A percentile compares a stretch with the other conserved stretches of the same genome.
phyloP scores from a whole-genome alignment of 257 asterid genomes.

The Cruciata laevipes region DNA sequence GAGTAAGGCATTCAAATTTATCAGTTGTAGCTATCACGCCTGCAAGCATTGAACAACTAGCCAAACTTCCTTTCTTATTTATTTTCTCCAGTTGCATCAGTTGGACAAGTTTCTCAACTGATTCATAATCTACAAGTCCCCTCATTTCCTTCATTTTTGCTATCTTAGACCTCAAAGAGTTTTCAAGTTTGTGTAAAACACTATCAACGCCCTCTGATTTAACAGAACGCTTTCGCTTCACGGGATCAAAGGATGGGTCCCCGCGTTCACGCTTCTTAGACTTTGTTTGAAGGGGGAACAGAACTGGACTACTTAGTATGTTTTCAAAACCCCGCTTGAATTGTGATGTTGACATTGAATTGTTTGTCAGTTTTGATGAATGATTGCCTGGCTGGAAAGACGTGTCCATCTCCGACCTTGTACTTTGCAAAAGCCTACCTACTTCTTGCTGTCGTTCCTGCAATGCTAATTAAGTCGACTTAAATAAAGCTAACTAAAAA shows the following conservation, averaged over 20 bases:
- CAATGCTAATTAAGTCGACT: not conserved
- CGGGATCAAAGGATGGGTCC: constrained; percentile 50
- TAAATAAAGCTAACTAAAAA: not conserved
- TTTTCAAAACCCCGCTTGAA: constrained; percentile 51
- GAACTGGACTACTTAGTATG: constrained; percentile 51
- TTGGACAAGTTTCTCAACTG: constrained; percentile 79
- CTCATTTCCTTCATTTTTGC: constrained; percentile 68
- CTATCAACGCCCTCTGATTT: constrained; percentile 56
- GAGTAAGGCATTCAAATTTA: constrained; percentile 61
- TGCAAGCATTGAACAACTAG: constrained; percentile 61
- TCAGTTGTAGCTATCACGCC: constrained; percentile 74
- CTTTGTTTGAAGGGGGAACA: constrained; percentile 50
- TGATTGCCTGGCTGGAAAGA: constrained; percentile 61
- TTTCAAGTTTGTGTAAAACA: constrained; percentile 35
- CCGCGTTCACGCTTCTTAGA: constrained; percentile 92
- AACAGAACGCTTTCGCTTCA: constrained; percentile 57
- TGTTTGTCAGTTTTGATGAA: constrained; percentile 68
- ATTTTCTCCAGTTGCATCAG: constrained; percentile 57
- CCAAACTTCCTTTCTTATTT: constrained; percentile 58
- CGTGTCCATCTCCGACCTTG: constrained; percentile 65
- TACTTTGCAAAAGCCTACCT: constrained; percentile 51
- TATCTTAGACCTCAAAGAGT: constrained; percentile 49
- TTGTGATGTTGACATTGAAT: constrained; percentile 54
- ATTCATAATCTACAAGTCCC: constrained; percentile 59
- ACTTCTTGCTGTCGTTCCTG: constrained; percentile 85